Base-by-base conservation (phyloP, 2,329 filamentous ascomycete species). In the Curvularia lunata region DNA sequence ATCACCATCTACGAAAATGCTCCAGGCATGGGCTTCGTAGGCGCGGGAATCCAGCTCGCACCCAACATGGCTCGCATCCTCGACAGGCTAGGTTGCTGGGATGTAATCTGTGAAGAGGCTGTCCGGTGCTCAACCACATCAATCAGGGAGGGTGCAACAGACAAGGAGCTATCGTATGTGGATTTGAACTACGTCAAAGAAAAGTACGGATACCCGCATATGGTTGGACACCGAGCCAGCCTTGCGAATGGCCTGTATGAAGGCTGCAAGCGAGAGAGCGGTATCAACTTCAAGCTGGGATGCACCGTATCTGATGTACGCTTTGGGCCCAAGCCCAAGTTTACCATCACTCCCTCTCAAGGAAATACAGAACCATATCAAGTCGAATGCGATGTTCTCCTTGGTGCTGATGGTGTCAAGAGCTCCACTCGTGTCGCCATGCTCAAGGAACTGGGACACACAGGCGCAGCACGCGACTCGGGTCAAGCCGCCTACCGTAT, bases 61-160 rank as follows among this genome's bases (percentile, higher is more conserved):
- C 91, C 91, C 0, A 96, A 95, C 65, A 90, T 94, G 84, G 87
- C 88, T 3, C 85, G 90, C 2, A 89, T 95, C 8, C 82, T 95
- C 12, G 88, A 91, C 70, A 80, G 83, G 13, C 79, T 93, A 38
- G 91, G 88, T 9, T 89, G 89, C 57, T 94, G 91, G 90, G 78
- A 83, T 18, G 81, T 83, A 16, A 91, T 95, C 61, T 85, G 85
- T 62, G 83, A 81, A 37, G 89, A 92, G 72, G 89, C 89, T 2
- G 90, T 91, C 0, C 84, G 88, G 58, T 83, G 92, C 58, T 83
- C 83, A 57, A 86, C 88, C 56, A 91, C 89, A 1, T 91, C 87
- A 69, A 92, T 94, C 52, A 81, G 89, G 74, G 85, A 91, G 77
- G 90, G 91, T 27, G 82, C 87, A 34, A 86, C 85, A 6, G 84